phyloP scores from a whole-genome alignment of 2,329 filamentous ascomycete genomes.

The Anisogramma anomala region DNA sequence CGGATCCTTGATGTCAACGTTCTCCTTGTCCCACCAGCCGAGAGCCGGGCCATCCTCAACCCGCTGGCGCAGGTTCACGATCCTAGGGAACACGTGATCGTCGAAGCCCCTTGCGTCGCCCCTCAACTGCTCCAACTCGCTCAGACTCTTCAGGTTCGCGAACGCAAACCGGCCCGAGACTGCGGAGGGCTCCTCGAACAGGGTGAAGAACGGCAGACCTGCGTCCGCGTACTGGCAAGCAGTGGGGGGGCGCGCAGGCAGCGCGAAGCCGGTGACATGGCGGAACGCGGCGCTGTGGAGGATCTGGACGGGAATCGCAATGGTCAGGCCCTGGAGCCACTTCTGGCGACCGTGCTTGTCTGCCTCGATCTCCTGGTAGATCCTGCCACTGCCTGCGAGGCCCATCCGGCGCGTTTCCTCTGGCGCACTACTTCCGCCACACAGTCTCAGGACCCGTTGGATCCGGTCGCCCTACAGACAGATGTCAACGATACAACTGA shows the following conservation, averaged over 20 bases:
- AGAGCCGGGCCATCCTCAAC: too few relatives aligned
- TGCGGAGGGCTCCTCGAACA: slow-evolving; percentile 17
- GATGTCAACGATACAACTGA: too few relatives aligned
- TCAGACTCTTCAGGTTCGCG: slow-evolving; percentile 14
- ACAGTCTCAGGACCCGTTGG: too few relatives aligned
- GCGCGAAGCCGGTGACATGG: slow-evolving; percentile 24
- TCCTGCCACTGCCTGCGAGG: neutral
- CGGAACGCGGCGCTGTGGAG: slow-evolving; percentile 26
- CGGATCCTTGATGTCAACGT: too few relatives aligned
- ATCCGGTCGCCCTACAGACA: too few relatives aligned
- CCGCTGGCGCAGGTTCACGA: neutral
- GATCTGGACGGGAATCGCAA: slow-evolving; percentile 23
- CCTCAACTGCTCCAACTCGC: slow-evolving; percentile 14
- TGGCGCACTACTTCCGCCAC: neutral
- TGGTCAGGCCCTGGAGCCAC: neutral
- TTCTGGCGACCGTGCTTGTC: neutral
- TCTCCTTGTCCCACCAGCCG: too few relatives aligned
- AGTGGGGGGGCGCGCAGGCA: slow-evolving; percentile 26
- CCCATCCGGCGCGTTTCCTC: neutral
- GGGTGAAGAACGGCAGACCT: slow-evolving; percentile 27
- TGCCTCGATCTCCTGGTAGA: neutral
- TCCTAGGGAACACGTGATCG: neutral
- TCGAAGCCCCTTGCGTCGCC: slow-evolving; percentile 4
- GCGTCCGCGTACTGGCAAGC: slow-evolving; percentile 22
- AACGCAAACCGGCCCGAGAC: slow-evolving; percentile 14